These are phyloP conservation scores for Catharanthus roseus DNA, from an alignment of 257 asterid species.

Conservation along the genomic window DNA sequence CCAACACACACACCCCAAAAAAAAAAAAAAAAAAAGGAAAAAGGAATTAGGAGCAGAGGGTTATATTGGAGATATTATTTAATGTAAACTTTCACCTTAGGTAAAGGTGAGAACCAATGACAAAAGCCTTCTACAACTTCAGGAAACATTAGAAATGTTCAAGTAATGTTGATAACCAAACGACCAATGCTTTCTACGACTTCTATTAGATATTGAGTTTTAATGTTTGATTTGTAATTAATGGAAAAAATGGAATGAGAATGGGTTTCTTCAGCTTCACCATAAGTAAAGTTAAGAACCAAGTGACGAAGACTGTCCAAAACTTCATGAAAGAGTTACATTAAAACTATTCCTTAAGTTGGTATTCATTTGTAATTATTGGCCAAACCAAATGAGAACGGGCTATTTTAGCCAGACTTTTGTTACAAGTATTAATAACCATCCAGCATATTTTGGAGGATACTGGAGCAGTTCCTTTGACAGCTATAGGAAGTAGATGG, in stretches of 20 bases:
- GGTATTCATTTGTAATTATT: neutral
- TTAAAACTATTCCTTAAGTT: neutral
- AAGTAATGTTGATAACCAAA: too few relatives aligned
- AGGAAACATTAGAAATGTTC: too few relatives aligned
- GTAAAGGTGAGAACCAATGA: too few relatives aligned
- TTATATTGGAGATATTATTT: too few relatives aligned
- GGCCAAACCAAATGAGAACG: neutral
- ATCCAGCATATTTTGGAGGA: neutral
- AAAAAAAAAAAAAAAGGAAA: neutral
- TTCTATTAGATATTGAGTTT: too few relatives aligned
- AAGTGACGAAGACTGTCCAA: neutral
- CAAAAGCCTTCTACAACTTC: too few relatives aligned
- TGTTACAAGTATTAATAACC: neutral
- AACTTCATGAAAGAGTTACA: neutral
- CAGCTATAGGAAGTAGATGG: neutral
- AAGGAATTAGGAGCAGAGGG: too few relatives aligned
- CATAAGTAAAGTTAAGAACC: neutral
- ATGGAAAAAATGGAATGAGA: too few relatives aligned
- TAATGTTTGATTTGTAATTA: too few relatives aligned
- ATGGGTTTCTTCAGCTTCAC: neutral
- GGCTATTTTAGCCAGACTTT: neutral
- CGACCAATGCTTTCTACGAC: too few relatives aligned
- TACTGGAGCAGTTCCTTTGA: neutral
- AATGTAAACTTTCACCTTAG: too few relatives aligned
- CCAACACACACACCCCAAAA: neutral